Conservation (phyloP, 345 rosid species). For the Eucalyptus rudis region DNA sequence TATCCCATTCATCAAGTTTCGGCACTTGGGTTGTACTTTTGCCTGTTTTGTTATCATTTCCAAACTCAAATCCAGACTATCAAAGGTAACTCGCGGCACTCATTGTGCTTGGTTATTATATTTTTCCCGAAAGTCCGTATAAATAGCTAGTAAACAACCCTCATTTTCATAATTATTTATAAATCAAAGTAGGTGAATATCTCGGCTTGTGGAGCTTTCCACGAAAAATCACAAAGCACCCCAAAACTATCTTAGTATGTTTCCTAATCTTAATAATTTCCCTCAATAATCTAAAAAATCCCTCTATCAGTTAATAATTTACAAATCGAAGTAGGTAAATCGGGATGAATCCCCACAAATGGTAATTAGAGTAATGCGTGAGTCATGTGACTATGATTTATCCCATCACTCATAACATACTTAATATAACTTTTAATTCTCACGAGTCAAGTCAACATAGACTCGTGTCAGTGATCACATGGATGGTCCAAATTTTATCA, state of each 20-base stretch:
- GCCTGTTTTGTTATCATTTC: rapidly evolving
- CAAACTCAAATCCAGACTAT: too few species aligned
- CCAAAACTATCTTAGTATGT: neutral
- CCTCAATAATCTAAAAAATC: too few species aligned
- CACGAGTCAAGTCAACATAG: rapidly evolving
- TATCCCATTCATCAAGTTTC: rapidly evolving
- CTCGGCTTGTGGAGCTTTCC: neutral
- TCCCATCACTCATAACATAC: neutral
- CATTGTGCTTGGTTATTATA: neutral
- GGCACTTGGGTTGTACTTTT: rapidly evolving
- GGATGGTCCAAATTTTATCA: neutral
- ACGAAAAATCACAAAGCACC: neutral
- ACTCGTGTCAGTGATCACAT: neutral
- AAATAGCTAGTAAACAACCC: neutral
- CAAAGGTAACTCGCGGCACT: rapidly evolving
- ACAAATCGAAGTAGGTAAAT: neutral
- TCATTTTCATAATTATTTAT: neutral
- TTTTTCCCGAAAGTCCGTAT: neutral
- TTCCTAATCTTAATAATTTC: too few species aligned
- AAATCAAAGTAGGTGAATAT: neutral
- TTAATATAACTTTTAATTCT: neutral
- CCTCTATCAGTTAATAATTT: too few species aligned
- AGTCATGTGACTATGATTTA: neutral
- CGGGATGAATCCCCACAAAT: neutral
- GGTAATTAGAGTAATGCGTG: rapidly evolving